Evolutionary conservation across 2,329 filamentous ascomycete genomes (phyloP).

Genomic region (Sordariomycetes sp.): DNA sequence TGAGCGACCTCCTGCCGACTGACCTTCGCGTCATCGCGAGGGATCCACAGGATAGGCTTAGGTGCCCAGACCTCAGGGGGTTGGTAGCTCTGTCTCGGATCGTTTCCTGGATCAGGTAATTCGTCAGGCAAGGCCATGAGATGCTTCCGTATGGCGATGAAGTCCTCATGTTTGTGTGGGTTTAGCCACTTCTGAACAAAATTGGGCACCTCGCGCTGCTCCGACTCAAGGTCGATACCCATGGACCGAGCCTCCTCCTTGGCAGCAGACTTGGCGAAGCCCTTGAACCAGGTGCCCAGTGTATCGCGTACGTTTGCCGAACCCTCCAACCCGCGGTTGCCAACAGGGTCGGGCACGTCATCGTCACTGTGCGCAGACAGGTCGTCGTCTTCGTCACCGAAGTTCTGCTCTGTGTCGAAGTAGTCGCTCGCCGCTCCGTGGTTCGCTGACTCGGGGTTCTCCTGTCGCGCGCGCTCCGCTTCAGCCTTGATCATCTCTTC

Average conservation of each 20-base stretch:
- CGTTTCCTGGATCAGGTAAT: slow-evolving; percentile 51
- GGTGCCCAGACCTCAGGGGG: slow-evolving; percentile 53
- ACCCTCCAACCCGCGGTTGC: slow-evolving; percentile 26
- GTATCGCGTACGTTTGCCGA: slow-evolving; percentile 12
- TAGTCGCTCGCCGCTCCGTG: slow-evolving; percentile 22
- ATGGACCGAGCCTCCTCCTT: slow-evolving; percentile 16
- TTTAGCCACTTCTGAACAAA: slow-evolving; percentile 62
- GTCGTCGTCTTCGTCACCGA: slow-evolving; percentile 24
- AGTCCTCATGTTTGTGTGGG: slow-evolving; percentile 69
- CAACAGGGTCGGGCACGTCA: slow-evolving; percentile 8
- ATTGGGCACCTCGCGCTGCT: slow-evolving; percentile 27
- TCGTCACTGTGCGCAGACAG: slow-evolving; percentile 15
- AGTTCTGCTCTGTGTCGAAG: slow-evolving; percentile 22
- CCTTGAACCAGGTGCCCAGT: slow-evolving; percentile 17
- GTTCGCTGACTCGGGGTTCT: slow-evolving; percentile 9
- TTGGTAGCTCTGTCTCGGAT: slow-evolving; percentile 50
- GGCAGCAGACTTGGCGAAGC: slow-evolving; percentile 19
- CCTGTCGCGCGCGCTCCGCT: slow-evolving; percentile 10
- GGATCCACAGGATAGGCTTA: slow-evolving; percentile 74
- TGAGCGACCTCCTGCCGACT: slow-evolving; percentile 70
- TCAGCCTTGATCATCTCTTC: slow-evolving; percentile 38
- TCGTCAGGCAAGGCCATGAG: slow-evolving; percentile 47
- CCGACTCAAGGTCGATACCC: slow-evolving; percentile 15
- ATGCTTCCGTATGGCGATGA: slow-evolving; percentile 59
- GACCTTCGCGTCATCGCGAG: slow-evolving; percentile 64